These are phyloP conservation scores for Avena atlantica DNA, from an alignment of 176 grass and related monocot genomes.

Conservation along the genomic window DNA sequence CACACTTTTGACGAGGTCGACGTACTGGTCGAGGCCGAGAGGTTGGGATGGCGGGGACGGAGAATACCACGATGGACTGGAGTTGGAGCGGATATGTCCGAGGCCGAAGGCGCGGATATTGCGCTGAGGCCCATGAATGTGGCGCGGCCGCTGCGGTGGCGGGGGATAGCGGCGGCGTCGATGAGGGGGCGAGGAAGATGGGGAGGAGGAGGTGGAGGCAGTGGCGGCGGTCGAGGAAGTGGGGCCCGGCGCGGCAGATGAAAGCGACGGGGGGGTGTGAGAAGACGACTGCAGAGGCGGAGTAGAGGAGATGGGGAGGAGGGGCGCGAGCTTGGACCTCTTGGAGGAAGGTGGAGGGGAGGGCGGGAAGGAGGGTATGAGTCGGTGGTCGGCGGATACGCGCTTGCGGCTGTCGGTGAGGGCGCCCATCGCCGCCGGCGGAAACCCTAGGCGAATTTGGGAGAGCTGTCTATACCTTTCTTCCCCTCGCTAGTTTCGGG, in stretches of 20 bases:
- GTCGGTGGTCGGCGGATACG: constrained; percentile 53
- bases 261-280: background rate
- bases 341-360: constrained; percentile 33
- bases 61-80: background rate
- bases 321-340: constrained; percentile 36
- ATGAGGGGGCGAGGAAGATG: background rate
- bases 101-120: constrained; percentile 51
- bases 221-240: constrained; percentile 28
- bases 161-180: constrained; percentile 43
- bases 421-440: constrained; percentile 64
- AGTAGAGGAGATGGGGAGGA: constrained; percentile 3
- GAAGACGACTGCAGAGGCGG: constrained; percentile 9
- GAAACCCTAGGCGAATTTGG: constrained; percentile 54
- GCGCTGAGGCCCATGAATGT: constrained; percentile 61
- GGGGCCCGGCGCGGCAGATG: background rate
- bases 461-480: background rate
- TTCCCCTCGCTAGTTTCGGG: background rate
- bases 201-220: background rate
- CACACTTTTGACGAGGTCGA: constrained; percentile 53
- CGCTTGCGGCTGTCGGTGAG: constrained; percentile 86
- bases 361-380: constrained; percentile 27
- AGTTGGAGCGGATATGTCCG: background rate
- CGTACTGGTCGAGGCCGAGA: constrained; percentile 55
- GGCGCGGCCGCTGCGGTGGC: constrained; percentile 21
- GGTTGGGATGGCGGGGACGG: background rate